Evolutionary conservation across 2,329 filamentous ascomycete genomes (phyloP), one percentile per base, ranked within the genome.

Genomic region (Stagonosporopsis vannaccii): DNA sequence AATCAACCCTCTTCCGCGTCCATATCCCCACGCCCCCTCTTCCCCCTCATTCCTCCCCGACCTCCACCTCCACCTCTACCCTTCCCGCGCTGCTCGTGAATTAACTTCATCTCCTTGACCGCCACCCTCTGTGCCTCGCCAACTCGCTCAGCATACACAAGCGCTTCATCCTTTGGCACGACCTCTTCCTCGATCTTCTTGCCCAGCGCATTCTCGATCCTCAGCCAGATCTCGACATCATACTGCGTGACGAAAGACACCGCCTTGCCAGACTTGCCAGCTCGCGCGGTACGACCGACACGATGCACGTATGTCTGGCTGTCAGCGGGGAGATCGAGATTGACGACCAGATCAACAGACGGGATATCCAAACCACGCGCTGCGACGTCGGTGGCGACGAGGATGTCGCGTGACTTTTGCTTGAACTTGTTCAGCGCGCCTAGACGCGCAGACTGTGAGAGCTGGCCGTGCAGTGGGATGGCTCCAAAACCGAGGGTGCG

Each of bases 341-440:
- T 97, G 63, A 97, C 75, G 2, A 97, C 91, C 0, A 94, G 79
- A 63, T 96, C 92, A 12, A 97, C 92, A n/a, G 87, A 89, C 12
- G 92, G 92, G 42, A 97, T 96, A 80, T 97, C 93, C 6, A 97
- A 82, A 82, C 93, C 94, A 73, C 93, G 88, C 1, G 93, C 91
- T 1, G 93, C 93, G n/a, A 97, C 91, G 74, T 97, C 93, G 0
- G 93, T 97, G 11, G 92, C 92, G 3, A 97, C 90, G 4, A 99
- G 85, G 35, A 99, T 94, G 63, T 96, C 87, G 37, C 92, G 84
- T n/a, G 84, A 86, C 7, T 88, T 87, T 3, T 89, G 82, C 51
- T 90, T 88, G 82, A 99, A 98, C 74, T 98, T 98, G 74, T 90
- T 91, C 8, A 99, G 81, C 0, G 95, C 91, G 6, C 92, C 93